Percentiles rank a stretch among this genome's conserved stretches.
These are phyloP conservation scores for Phaeosphaeriaceae sp. DNA, from an alignment of 2,329 filamentous ascomycete genomes.

Conservation along the genomic window DNA sequence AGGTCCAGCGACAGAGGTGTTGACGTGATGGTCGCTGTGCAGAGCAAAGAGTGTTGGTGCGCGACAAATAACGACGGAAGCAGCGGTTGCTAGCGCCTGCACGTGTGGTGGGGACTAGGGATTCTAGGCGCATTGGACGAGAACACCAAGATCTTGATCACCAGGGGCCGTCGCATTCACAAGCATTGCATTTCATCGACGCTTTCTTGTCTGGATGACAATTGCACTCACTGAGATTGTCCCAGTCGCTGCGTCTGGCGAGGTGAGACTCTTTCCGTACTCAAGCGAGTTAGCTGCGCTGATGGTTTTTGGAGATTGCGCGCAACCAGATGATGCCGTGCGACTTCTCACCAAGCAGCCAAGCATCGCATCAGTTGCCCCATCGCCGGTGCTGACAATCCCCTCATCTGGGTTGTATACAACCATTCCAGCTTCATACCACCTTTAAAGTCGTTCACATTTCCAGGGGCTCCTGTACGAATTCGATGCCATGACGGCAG, in stretches of 20 bases:
- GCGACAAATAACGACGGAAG: constrained; percentile 15
- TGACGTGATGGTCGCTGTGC: constrained; percentile 2
- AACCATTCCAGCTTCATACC: neutral
- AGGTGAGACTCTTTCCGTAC: neutral
- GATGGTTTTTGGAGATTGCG: neutral
- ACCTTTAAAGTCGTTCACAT: neutral
- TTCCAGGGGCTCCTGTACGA: neutral
- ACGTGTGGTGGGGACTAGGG: neutral
- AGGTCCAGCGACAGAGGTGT: constrained; percentile 9
- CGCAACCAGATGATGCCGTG: neutral
- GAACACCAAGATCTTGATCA: neutral
- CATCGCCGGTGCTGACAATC: neutral
- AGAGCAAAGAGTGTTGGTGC: constrained; percentile 5
- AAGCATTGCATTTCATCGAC: neutral
- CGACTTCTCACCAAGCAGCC: constrained; percentile 1
- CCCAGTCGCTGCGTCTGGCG: neutral
- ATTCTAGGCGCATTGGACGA: neutral
- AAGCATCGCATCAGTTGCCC: neutral
- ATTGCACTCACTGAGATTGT: neutral
- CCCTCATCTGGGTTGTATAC: neutral
- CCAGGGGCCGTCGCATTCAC: constrained; percentile 2
- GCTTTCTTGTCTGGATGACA: neutral
- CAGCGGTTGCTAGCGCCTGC: constrained; percentile 4
- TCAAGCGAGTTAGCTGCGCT: neutral
- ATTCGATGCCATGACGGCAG: neutral